Conservation (phyloP, 768 basidiomycete genomes). For the Aureoboletus auriporus region DNA sequence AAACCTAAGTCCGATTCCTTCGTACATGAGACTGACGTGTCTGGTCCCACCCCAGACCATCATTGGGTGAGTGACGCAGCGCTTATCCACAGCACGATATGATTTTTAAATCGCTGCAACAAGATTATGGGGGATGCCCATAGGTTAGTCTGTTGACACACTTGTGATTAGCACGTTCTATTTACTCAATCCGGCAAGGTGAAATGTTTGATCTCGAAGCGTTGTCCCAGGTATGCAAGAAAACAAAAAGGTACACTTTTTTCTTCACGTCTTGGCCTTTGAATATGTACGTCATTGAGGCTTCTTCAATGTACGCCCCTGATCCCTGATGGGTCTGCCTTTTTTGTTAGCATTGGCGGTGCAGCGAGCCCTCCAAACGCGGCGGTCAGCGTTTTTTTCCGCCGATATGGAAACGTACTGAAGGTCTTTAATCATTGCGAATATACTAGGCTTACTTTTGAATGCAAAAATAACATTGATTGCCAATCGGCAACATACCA, state of each 20-base stretch:
- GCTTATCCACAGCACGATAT: too few relatives aligned
- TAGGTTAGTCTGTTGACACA: conserved; percentile 30
- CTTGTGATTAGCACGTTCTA: too few relatives aligned
- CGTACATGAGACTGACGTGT: conserved; percentile 1
- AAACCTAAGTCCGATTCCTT: background rate
- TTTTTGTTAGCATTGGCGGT: conserved; percentile 46
- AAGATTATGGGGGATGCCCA: conserved; percentile 72
- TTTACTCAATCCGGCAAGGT: conserved; percentile 30
- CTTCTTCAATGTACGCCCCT: too few relatives aligned
- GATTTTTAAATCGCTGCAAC: background rate
- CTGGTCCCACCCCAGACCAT: conserved; percentile 40
- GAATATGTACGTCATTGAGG: conserved; percentile 47
- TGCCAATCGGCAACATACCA: too few relatives aligned
- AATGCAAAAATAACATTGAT: too few relatives aligned
- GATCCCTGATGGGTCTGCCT: too few relatives aligned
- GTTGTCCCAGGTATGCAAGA: conserved; percentile 51
- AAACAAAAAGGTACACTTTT: conserved; percentile 62
- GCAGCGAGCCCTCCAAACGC: conserved; percentile 71
- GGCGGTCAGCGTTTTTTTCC: conserved; percentile 41
- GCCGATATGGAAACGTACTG: too few relatives aligned
- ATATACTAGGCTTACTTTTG: too few relatives aligned
- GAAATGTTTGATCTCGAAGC: conserved; percentile 73
- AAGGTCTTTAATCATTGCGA: too few relatives aligned
- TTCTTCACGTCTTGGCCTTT: conserved; percentile 77
- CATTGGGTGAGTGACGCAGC: conserved; percentile 43